Evolutionary conservation across 805 yeast genomes (phyloP).

Genomic region (Schizosaccharomyces osmophilus): DNA sequence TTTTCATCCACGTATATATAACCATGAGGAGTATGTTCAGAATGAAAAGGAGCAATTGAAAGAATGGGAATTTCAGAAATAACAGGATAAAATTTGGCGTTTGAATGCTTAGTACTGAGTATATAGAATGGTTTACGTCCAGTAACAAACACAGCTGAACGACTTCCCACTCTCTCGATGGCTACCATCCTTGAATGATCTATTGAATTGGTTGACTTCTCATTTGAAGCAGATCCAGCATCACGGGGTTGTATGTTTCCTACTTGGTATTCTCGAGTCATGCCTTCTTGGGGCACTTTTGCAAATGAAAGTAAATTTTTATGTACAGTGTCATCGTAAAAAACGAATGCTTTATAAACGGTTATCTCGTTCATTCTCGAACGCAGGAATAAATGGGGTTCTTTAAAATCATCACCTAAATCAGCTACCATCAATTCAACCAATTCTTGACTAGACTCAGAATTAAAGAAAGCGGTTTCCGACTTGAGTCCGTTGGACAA

Average conservation of each 20-base stretch:
- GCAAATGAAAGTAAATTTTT: neutral
- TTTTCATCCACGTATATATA: constrained; percentile 38
- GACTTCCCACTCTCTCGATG: constrained; percentile 32
- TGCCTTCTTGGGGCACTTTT: neutral
- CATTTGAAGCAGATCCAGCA: neutral
- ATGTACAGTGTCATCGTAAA: neutral
- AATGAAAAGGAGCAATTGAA: neutral
- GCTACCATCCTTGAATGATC: constrained; percentile 20
- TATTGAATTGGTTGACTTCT: neutral
- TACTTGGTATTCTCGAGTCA: neutral
- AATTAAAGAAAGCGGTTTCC: neutral
- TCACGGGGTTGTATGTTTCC: neutral
- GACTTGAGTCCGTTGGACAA: neutral
- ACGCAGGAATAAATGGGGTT: neutral
- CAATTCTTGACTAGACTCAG: neutral
- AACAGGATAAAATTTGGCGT: constrained; percentile 42
- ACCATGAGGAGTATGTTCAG: constrained; percentile 22
- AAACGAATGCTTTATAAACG: neutral
- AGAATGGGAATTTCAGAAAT: constrained; percentile 16
- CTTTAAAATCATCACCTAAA: constrained; percentile 1
- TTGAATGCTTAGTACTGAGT: constrained; percentile 36
- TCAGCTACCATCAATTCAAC: constrained; percentile 1
- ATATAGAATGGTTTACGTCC: constrained; percentile 47
- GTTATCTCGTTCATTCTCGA: constrained; percentile 1
- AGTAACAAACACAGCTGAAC: constrained; percentile 39